These are phyloP conservation scores for Abelmoschus esculentus DNA, from an alignment of 345 rosid genomes.

Conservation along the genomic window DNA sequence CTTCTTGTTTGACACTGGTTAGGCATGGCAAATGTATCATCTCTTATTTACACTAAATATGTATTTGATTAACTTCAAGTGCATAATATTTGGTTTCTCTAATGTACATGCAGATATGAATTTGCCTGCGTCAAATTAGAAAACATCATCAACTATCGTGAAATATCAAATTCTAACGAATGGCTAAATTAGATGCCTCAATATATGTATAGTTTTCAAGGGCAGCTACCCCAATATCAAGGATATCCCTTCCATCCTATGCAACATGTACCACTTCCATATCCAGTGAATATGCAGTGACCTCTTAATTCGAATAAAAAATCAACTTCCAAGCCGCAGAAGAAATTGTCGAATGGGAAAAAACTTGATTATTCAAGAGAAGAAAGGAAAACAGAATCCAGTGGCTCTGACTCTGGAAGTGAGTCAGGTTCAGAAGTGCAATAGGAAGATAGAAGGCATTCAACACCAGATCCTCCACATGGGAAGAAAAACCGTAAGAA, in stretches of 20 bases:
- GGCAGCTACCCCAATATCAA: slow-evolving; percentile 53
- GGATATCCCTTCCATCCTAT: slow-evolving; percentile 63
- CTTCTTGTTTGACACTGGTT: not conserved
- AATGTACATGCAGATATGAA: slow-evolving; percentile 41
- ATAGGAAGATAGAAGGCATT: slow-evolving; percentile 36
- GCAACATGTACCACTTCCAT: slow-evolving; percentile 41
- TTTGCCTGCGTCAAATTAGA: slow-evolving; percentile 26
- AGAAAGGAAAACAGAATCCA: slow-evolving; percentile 38
- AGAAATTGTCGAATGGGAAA: slow-evolving; percentile 32
- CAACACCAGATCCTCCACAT: slow-evolving; percentile 26
- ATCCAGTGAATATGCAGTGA: slow-evolving; percentile 46
- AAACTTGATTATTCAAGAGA: slow-evolving; percentile 36
- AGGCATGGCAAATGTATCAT: not conserved
- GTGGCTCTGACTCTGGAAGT: slow-evolving; percentile 42
- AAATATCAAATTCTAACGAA: slow-evolving; percentile 44
- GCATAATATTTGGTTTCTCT: not conserved
- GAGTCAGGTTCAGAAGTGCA: slow-evolving; percentile 40
- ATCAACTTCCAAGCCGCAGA: slow-evolving; percentile 24
- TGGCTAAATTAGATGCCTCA: slow-evolving; percentile 73
- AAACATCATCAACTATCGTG: slow-evolving; percentile 20
- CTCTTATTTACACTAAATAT: not conserved
- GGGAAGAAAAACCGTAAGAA: slow-evolving; percentile 49
- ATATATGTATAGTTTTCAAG: slow-evolving; percentile 44
- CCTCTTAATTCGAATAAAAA: slow-evolving; percentile 23
- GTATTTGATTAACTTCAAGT: not conserved